Evolutionary conservation across 768 basidiomycete genomes (phyloP), one percentile per base, ranked within the genome.

Genomic region (Infundibulicybe gibba): DNA sequence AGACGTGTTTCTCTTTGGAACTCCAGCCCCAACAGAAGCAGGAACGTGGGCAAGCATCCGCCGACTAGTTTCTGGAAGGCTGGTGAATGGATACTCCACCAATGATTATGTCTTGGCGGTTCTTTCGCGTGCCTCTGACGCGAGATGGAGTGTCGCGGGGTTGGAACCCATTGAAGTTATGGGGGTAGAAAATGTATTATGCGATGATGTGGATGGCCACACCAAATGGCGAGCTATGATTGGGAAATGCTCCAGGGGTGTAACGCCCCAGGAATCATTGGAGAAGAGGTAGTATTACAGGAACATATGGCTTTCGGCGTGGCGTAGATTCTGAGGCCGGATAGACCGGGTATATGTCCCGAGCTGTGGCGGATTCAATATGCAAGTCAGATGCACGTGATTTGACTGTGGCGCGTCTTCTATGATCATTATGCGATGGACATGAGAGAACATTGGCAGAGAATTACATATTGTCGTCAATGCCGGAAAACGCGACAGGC

Each of bases 61-160:
- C 2, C 64, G 78, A 5, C 61, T 81, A 35, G 76, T 74, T 10
- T 61, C 72, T 5, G 79, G 80, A 12, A 62, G 80, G 32, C 55
- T 81, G 6, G 75, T 81, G 17, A 81, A 83, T 54, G 78, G 75
- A 3, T 80, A 77, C 57, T 67, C 72, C 14, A 59, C 53, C 46
- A 59, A 74, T 31, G 80, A 81, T 54, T 81, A 79, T 57, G 69
- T 81, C 19, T 66, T 83, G 41, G 78, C 74, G 11, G 68, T 80
- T 17, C 64, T 81, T 12, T 74, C 70, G 14, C 69, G 79, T 35
- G 64, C 68, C 20, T 71, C 76, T 2, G 65, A 68, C 48, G 65
- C 64, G 30, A 72, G 63, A 32, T 79, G 78, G 76, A 63, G 62
- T 32, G 72, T 81, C 3, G 76, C 81, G 2, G 80, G 81, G 5